Evolutionary conservation across 805 yeast species (phyloP).

Genomic region (Kazachstania taianensis): DNA sequence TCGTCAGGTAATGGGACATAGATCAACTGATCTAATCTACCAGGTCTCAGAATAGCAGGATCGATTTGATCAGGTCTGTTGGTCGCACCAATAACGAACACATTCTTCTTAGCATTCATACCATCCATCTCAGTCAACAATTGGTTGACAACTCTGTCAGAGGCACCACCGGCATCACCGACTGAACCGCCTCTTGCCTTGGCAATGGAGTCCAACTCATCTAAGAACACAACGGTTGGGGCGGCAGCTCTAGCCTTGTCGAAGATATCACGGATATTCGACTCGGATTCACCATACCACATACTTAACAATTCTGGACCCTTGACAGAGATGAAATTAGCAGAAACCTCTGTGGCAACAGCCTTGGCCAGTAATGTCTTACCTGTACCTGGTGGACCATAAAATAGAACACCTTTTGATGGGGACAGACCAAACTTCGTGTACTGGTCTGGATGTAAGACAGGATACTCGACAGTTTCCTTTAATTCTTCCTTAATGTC

Average conservation of each 20-base stretch:
- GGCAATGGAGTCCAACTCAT: slow-evolving; percentile 95
- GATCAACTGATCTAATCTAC: slow-evolving; percentile 96
- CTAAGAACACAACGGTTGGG: slow-evolving; percentile 96
- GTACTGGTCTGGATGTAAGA: slow-evolving; percentile 96
- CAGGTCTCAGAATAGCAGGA: slow-evolving; percentile 97
- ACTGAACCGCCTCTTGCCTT: slow-evolving; percentile 96
- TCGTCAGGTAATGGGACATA: slow-evolving; percentile 98
- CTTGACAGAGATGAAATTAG: slow-evolving; percentile 85
- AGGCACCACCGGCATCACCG: slow-evolving; percentile 97
- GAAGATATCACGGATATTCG: slow-evolving; percentile 93
- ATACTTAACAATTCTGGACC: slow-evolving; percentile 57
- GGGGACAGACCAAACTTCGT: slow-evolving; percentile 97
- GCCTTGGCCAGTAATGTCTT: slow-evolving; percentile 97
- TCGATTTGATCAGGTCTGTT: slow-evolving; percentile 99
- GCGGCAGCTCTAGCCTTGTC: slow-evolving; percentile 99
- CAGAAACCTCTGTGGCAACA: slow-evolving; percentile 97
- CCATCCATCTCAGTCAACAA: slow-evolving; percentile 98
- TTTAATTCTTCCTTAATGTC: slow-evolving; percentile 91
- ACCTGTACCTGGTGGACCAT: slow-evolving; percentile 99
- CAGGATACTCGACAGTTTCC: slow-evolving; percentile 99
- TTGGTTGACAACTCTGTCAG: slow-evolving; percentile 96
- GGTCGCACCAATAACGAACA: slow-evolving; percentile 97
- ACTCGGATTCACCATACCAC: slow-evolving; percentile 99
- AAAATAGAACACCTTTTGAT: slow-evolving; percentile 95
- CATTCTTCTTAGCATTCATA: slow-evolving; percentile 99